Conservation (phyloP, 2,329 filamentous ascomycete genomes). For the Penicillium sp. region DNA sequence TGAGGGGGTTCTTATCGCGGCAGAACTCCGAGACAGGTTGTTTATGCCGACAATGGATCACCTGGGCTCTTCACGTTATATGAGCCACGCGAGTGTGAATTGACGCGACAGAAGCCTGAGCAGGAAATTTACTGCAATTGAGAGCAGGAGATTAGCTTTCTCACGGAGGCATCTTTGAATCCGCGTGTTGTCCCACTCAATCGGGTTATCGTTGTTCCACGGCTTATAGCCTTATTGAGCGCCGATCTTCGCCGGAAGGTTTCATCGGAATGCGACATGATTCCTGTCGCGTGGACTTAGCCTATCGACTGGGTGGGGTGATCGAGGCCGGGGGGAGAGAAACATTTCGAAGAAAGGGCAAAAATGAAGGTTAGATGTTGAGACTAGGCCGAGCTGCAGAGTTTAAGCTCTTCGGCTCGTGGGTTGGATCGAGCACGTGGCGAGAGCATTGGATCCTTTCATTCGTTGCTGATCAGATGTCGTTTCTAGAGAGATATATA, state of each 20-base stretch:
- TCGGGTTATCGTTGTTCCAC: slow-evolving; percentile 4
- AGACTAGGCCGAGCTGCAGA: too few relatives aligned
- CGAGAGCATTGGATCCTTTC: too few relatives aligned
- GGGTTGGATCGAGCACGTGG: too few relatives aligned
- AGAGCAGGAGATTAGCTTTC: not conserved
- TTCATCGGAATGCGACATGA: not conserved
- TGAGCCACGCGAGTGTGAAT: not conserved
- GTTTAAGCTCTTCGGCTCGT: too few relatives aligned
- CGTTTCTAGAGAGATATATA: too few relatives aligned
- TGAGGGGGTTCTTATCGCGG: not conserved
- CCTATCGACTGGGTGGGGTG: too few relatives aligned
- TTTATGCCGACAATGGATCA: not conserved
- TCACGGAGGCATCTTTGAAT: slow-evolving; percentile 2
- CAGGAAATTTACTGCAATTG: not conserved
- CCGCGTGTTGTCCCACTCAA: not conserved
- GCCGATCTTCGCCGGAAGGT: slow-evolving; percentile 2
- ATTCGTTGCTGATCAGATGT: too few relatives aligned
- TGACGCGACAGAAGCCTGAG: not conserved
- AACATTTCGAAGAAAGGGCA: too few relatives aligned
- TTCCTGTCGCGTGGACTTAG: not conserved
- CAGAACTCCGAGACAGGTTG: not conserved
- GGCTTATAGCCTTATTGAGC: not conserved
- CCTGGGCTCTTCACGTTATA: not conserved
- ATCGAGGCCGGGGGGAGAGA: too few relatives aligned
- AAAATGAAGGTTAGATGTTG: too few relatives aligned